Evolutionary conservation across 192 early-diverging fungal genomes (phyloP).

Genomic region (Entomortierella beljakovae): DNA sequence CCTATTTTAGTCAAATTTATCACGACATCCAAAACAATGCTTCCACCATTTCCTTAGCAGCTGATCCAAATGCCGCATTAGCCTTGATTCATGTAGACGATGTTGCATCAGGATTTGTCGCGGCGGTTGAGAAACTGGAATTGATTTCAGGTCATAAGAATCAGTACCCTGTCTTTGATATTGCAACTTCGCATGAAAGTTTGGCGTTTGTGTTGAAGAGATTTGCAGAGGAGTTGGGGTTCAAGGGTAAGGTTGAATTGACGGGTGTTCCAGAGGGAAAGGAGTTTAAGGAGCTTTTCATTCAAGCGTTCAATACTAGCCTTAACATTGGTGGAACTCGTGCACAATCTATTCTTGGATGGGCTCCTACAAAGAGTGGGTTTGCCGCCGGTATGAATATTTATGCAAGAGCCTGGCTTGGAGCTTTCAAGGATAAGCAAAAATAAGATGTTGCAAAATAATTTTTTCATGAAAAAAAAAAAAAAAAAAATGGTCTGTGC

Average conservation of each 20-base stretch:
- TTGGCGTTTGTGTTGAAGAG: slow-evolving; percentile 28
- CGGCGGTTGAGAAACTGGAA: slow-evolving; percentile 27
- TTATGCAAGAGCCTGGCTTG: slow-evolving; percentile 20
- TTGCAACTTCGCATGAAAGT: slow-evolving; percentile 40
- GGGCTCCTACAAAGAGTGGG: slow-evolving; percentile 34
- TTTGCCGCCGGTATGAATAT: slow-evolving; percentile 4
- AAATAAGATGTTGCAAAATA: neutral
- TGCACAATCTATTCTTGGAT: slow-evolving; percentile 30
- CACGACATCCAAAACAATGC: slow-evolving; percentile 7
- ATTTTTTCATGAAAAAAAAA: neutral
- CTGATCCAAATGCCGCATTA: slow-evolving; percentile 10
- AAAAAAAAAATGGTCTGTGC: too few species aligned
- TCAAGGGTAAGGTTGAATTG: slow-evolving; percentile 21
- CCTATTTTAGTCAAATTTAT: slow-evolving; percentile 37
- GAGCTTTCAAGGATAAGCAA: slow-evolving; percentile 4
- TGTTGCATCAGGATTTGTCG: slow-evolving; percentile 40
- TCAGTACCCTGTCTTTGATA: slow-evolving; percentile 35
- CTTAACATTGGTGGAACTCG: slow-evolving; percentile 9
- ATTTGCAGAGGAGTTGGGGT: slow-evolving; percentile 27
- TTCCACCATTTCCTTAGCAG: slow-evolving; percentile 9
- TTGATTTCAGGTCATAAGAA: slow-evolving; percentile 24
- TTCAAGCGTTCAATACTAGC: slow-evolving; percentile 27
- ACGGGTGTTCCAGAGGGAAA: slow-evolving; percentile 7
- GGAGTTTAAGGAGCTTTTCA: neutral
- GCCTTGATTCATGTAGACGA: slow-evolving; percentile 52